Evolutionary conservation across 257 asterid species (phyloP).

Genomic region (Ilex asprella): DNA sequence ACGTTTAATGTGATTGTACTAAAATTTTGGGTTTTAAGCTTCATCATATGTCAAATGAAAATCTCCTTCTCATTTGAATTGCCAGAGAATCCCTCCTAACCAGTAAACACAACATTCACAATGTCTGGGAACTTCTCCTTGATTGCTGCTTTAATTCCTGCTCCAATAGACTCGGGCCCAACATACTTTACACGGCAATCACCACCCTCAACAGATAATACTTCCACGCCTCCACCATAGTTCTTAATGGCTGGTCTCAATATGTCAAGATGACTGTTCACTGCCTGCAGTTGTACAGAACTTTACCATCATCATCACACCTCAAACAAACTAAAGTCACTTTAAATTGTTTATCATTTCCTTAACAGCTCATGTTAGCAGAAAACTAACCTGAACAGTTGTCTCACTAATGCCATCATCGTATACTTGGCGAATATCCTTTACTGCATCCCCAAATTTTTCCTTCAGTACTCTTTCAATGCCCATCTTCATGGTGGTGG

Average conservation of each 20-base stretch:
- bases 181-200: constrained; percentile 55
- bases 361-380: background rate
- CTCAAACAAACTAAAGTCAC: background rate
- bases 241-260: constrained; percentile 87
- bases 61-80: too few relatives aligned
- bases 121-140: constrained; percentile 87
- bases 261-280: constrained; percentile 66
- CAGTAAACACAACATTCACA: constrained; percentile 51
- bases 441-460: constrained; percentile 74
- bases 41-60: too few relatives aligned
- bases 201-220: constrained; percentile 55
- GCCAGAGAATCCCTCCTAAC: constrained; percentile 13
- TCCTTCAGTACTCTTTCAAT: constrained; percentile 81
- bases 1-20: too few relatives aligned
- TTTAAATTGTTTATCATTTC: background rate
- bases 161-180: constrained; percentile 84
- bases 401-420: constrained; percentile 35
- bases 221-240: constrained; percentile 79
- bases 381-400: constrained; percentile 52
- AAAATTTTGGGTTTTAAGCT: too few relatives aligned
- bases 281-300: constrained; percentile 44
- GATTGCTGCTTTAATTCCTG: constrained; percentile 88
- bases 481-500: constrained; percentile 93
- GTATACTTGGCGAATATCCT: constrained; percentile 73
- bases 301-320: background rate